Conservation (phyloP, 2,329 filamentous ascomycete genomes). For the Pseudocercospora ulei region DNA sequence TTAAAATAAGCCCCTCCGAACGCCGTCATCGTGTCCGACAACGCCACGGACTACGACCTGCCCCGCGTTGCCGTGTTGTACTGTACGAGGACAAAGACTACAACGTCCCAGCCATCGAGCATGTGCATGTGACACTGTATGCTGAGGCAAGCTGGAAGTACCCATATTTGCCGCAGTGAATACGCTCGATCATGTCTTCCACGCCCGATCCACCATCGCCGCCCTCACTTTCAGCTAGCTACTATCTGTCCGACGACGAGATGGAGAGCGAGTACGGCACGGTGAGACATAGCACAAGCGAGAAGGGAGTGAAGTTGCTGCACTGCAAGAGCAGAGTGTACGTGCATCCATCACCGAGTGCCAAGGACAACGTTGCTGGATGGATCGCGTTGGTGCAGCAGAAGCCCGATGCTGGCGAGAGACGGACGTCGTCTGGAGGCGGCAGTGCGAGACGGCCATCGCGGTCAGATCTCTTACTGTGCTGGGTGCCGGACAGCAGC, state of each 20-base stretch:
- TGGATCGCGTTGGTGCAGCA: slow-evolving; percentile 91
- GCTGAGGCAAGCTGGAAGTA: too few relatives aligned
- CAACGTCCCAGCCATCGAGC: too few relatives aligned
- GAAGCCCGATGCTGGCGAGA: slow-evolving; percentile 46
- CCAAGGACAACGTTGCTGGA: slow-evolving; percentile 90
- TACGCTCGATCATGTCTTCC: too few relatives aligned
- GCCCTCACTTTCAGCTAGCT: slow-evolving; percentile 72
- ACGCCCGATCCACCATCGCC: slow-evolving; percentile 32
- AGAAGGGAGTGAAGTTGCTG: slow-evolving; percentile 76
- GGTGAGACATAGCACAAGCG: slow-evolving; percentile 60
- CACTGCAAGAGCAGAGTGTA: slow-evolving; percentile 99
- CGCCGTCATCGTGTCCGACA: too few relatives aligned
- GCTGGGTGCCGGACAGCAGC: slow-evolving; percentile 84
- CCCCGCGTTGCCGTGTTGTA: too few relatives aligned
- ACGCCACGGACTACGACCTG: too few relatives aligned
- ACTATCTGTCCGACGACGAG: slow-evolving; percentile 93
- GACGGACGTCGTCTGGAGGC: slow-evolving; percentile 11
- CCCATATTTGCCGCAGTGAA: too few relatives aligned
- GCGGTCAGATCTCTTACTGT: slow-evolving; percentile 68
- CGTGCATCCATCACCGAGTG: slow-evolving; percentile 82
- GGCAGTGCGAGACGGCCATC: slow-evolving; percentile 35
- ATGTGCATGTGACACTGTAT: too few relatives aligned
- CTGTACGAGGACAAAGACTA: too few relatives aligned
- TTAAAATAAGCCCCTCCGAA: too few relatives aligned
- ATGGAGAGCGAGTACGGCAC: slow-evolving; percentile 94